Evolutionary conservation across 306 rosid species (phyloP).

Genomic region (Abrus precatorius): DNA sequence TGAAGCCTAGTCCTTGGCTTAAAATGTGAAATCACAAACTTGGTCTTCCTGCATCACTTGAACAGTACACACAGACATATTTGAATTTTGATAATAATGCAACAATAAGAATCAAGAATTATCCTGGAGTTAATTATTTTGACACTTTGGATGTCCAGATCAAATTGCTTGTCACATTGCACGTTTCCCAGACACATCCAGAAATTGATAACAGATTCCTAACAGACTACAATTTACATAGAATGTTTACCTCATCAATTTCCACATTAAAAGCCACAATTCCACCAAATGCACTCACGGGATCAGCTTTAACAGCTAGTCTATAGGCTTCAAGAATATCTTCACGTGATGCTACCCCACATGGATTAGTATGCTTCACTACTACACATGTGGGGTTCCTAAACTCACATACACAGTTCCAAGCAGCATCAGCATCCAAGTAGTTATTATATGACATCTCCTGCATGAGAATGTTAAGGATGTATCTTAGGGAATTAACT

Average conservation of each 20-base stretch:
- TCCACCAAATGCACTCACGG: conserved; percentile 98
- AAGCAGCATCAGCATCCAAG: conserved; percentile 96
- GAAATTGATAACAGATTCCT: not conserved
- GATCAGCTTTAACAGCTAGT: conserved; percentile 91
- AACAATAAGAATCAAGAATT: not conserved
- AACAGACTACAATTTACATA: not conserved
- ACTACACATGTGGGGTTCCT: conserved; percentile 82
- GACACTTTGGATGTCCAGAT: not conserved
- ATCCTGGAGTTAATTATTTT: not conserved
- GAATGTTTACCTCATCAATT: conserved; percentile 83
- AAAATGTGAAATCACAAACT: not conserved
- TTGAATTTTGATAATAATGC: conserved; percentile 3
- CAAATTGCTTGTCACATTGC: not conserved
- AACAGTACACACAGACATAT: not conserved
- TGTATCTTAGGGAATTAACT: conserved; percentile 2
- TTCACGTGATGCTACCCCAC: conserved; percentile 93
- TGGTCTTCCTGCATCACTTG: conserved; percentile 9
- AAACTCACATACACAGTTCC: conserved; percentile 95
- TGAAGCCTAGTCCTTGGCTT: not conserved
- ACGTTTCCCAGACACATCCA: not conserved
- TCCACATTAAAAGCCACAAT: conserved; percentile 90
- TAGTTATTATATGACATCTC: conserved; percentile 94
- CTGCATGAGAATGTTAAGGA: conserved; percentile 59
- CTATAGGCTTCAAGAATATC: conserved; percentile 93
- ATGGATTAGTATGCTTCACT: conserved; percentile 96